Evolutionary conservation across 192 early-diverging fungal species (phyloP).

Genomic region (Entomortierella beljakovae): DNA sequence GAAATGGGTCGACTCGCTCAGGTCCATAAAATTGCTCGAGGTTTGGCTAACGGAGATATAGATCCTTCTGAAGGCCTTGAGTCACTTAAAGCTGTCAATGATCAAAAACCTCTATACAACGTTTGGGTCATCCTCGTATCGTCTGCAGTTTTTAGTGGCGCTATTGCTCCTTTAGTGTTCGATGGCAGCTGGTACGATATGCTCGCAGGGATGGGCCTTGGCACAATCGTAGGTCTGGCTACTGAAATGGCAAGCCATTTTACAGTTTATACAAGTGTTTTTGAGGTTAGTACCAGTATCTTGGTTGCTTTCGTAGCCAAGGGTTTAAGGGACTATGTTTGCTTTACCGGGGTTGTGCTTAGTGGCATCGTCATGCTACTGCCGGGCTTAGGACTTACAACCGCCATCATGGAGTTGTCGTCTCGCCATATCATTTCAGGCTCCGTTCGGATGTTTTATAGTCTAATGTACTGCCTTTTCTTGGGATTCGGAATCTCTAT

Average conservation of each 20-base stretch:
- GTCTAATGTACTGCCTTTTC: constrained; percentile 84
- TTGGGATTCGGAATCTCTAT: constrained; percentile 81
- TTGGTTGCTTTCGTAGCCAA: constrained; percentile 72
- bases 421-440: constrained; percentile 90
- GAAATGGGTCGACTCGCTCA: constrained; percentile 75
- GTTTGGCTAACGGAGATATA: constrained; percentile 66
- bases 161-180: constrained; percentile 75
- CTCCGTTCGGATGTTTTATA: constrained; percentile 82
- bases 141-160: constrained; percentile 65
- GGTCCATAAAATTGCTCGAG: constrained; percentile 68
- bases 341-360: constrained; percentile 71
- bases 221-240: constrained; percentile 64
- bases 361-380: constrained; percentile 71
- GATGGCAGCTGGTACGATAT: constrained; percentile 77
- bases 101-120: constrained; percentile 68
- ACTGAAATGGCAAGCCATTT: constrained; percentile 70
- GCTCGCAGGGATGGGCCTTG: constrained; percentile 40
- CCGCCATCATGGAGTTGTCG: constrained; percentile 90
- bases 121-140: constrained; percentile 58
- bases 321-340: constrained; percentile 69
- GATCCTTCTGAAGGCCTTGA: constrained; percentile 61
- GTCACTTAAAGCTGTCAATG: constrained; percentile 66
- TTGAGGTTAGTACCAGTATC: constrained; percentile 76
- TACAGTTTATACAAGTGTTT: constrained; percentile 72
- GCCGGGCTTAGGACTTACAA: constrained; percentile 84